Conservation (phyloP, 768 basidiomycete species). For the Russula griseocarnosa region DNA sequence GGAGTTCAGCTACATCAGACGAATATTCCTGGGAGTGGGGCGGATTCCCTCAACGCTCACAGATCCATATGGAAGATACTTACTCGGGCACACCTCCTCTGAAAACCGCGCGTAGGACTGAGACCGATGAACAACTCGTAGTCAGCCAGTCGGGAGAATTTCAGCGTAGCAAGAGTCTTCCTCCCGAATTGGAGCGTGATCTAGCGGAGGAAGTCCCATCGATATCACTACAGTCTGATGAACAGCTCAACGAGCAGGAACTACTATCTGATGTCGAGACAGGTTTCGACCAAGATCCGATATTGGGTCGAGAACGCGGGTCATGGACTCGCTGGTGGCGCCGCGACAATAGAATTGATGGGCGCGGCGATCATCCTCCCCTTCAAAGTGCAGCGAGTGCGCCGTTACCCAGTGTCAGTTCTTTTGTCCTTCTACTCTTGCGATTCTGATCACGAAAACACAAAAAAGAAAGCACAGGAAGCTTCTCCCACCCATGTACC, state of each 20-base stretch:
- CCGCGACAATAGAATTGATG: constrained; percentile 40
- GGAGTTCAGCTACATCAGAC: constrained; percentile 36
- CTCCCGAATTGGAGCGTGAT: constrained; percentile 40
- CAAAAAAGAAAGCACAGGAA: neutral
- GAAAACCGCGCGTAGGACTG: constrained; percentile 9
- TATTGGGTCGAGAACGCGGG: constrained; percentile 34
- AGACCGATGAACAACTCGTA: constrained; percentile 16
- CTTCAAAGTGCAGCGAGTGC: constrained; percentile 7
- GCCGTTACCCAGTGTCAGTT: constrained; percentile 11
- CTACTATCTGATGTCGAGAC: constrained; percentile 19
- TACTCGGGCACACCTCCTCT: neutral
- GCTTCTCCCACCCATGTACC: neutral
- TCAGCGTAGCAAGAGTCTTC: constrained; percentile 54
- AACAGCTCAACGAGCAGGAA: constrained; percentile 7
- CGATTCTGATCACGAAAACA: neutral
- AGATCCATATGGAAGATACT: constrained; percentile 50
- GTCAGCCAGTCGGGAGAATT: constrained; percentile 31
- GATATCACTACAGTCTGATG: neutral
- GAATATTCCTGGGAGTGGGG: constrained; percentile 97
- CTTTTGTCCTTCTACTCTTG: neutral
- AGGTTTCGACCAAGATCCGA: constrained; percentile 4
- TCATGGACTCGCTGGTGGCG: constrained; percentile 90
- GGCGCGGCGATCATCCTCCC: neutral
- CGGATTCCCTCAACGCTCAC: constrained; percentile 77
- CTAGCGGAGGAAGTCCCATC: constrained; percentile 2